phyloP scores from a whole-genome alignment of 345 rosid genomes.

The Physaria fendleri region DNA sequence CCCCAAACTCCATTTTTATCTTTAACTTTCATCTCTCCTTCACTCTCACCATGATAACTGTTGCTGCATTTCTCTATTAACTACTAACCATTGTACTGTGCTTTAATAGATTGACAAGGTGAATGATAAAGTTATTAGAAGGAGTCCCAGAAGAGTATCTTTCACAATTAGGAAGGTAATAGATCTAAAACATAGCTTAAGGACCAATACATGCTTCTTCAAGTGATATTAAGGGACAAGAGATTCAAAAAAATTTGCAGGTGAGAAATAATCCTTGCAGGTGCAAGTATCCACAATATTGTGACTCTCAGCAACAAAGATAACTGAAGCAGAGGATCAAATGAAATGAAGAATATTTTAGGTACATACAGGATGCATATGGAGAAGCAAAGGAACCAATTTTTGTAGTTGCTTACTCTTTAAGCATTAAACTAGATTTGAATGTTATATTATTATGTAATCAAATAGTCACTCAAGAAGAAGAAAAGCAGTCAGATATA shows the following conservation, averaged over 20 bases:
- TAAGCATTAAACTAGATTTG: not conserved
- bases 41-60: not conserved
- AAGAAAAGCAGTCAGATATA: too few species aligned
- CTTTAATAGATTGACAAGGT: constrained; percentile 69
- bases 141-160: constrained; percentile 77
- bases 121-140: constrained; percentile 52
- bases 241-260: constrained; percentile 35
- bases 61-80: not conserved
- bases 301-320: constrained; percentile 51
- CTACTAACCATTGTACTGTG: not conserved
- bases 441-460: not conserved
- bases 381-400: not conserved
- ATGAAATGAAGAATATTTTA: not conserved
- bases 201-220: not conserved
- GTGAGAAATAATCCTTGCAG: constrained; percentile 63
- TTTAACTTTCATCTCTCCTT: not conserved
- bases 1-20: not conserved
- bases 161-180: constrained; percentile 86
- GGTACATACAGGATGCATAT: not conserved
- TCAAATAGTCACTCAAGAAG: not conserved
- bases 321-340: not conserved
- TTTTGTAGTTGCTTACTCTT: not conserved
- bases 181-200: not conserved
- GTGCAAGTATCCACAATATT: constrained; percentile 67
- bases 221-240: not conserved